Base-by-base conservation (phyloP, 371 early-diverging fungal genomes). In the Rhizopus arrhizus region DNA sequence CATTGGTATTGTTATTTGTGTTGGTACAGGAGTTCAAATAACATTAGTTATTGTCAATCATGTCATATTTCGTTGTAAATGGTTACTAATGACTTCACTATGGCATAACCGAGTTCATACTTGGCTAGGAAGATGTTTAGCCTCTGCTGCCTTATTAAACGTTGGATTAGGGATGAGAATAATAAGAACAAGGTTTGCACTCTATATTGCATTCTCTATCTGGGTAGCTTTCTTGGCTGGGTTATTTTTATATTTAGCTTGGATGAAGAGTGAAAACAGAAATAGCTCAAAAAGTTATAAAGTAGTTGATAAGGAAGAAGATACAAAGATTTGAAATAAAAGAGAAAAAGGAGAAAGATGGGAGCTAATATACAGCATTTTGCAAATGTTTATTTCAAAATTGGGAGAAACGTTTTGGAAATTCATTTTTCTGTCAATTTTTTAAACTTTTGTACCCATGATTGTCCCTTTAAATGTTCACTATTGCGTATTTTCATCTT, bases 331-430 rank as follows among this genome's bases (percentile, higher is more conserved):
- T 22, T 22, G 22, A 22, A 22, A 22, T 22, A 22, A 22, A 22
- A 22, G 22, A 22, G 22, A 22, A 22, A 22, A 22, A 22, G 22
- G 22, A 22, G 22, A 22, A 22, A 22, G 22, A 22, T 22, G 22
- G 22, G 22, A 22, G 22, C 2, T 22, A 22, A 22, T 83, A 83
- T 64, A 55, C 70, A 50, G 46, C 76, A 54, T 79, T 81, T 38
- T 61, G 76, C n/a, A 65, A 73, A 47, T 73, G 75, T 38, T 61
- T 84, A 15, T 72, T 70, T 51, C 68, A 71, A 29, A 82, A 65
- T 64, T 79, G 83, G 38, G 77, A 84, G 35, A 80, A 80, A 51
- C 73, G 84, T 60, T 79, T 81, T 69, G 84, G 84, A 31, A 61
- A 61, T 59, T 77, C 11, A 48, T 48, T 48, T 48, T 29, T 48